phyloP scores from a whole-genome alignment of 208 protist genomes.

The Leishmania tropica region DNA sequence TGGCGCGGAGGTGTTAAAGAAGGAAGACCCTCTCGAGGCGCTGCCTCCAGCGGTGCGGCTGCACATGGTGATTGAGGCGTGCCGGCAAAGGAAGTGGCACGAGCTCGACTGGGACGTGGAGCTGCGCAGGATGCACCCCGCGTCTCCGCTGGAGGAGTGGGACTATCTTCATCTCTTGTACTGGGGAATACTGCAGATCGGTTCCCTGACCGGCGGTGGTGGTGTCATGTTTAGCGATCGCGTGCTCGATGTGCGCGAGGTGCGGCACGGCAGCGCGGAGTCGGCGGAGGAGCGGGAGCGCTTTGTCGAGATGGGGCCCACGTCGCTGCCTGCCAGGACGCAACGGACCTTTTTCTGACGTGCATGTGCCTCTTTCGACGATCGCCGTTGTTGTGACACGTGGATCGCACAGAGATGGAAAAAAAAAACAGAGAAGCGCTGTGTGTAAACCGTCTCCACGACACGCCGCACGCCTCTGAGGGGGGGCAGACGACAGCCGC shows the following conservation, averaged over 20 bases:
- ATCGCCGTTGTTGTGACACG: neutral
- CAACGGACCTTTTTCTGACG: conserved; percentile 34
- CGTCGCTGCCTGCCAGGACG: conserved; percentile 23
- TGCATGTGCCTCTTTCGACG: neutral
- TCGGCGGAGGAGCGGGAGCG: conserved; percentile 14
- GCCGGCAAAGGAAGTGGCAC: conserved; percentile 54
- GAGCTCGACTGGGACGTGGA: conserved; percentile 66
- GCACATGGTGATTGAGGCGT: conserved; percentile 66
- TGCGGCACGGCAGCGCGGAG: conserved; percentile 11
- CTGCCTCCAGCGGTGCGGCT: conserved; percentile 56
- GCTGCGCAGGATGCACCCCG: conserved; percentile 49
- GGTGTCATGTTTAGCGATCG: conserved; percentile 55
- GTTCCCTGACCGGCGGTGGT: conserved; percentile 40
- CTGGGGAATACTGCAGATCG: conserved; percentile 60
- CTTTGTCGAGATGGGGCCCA: conserved; percentile 35
- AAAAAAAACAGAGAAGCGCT: neutral
- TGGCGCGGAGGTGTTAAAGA: conserved; percentile 47
- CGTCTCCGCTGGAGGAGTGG: conserved; percentile 39
- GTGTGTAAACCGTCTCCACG: neutral
- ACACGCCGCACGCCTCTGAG: neutral
- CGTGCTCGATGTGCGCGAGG: conserved; percentile 35
- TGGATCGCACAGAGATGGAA: neutral
- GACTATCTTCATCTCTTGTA: conserved; percentile 69
- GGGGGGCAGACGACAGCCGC: too few relatives aligned
- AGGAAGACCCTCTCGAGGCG: conserved; percentile 71